These are phyloP conservation scores for Parastagonospora avenae DNA, from an alignment of 2,329 filamentous ascomycete species.

Conservation along the genomic window DNA sequence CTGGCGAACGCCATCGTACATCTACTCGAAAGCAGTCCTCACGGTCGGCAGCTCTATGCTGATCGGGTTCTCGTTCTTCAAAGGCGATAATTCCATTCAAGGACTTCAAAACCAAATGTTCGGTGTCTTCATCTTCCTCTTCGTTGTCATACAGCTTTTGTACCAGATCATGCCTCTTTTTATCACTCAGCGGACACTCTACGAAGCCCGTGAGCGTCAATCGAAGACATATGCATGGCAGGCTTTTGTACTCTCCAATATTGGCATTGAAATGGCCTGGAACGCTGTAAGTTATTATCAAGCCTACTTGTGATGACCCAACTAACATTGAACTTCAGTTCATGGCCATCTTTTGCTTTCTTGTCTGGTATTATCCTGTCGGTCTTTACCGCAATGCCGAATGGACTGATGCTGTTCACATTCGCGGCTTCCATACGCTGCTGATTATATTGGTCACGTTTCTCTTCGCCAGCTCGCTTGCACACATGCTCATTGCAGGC, in stretches of 20 bases:
- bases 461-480: slow-evolving; percentile 69
- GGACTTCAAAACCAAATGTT: slow-evolving; percentile 55
- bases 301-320: slow-evolving; percentile 60
- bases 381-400: slow-evolving; percentile 72
- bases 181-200: slow-evolving; percentile 60
- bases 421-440: slow-evolving; percentile 73
- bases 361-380: slow-evolving; percentile 66
- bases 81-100: slow-evolving; percentile 43
- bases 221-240: slow-evolving; percentile 76
- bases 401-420: slow-evolving; percentile 58
- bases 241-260: slow-evolving; percentile 72
- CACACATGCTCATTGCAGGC: slow-evolving; percentile 73
- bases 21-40: slow-evolving; percentile 43
- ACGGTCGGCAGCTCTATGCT: slow-evolving; percentile 36
- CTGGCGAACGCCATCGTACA: slow-evolving; percentile 53
- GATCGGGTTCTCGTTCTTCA: slow-evolving; percentile 51
- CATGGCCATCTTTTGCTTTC: slow-evolving; percentile 56
- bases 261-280: slow-evolving; percentile 68
- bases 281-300: slow-evolving; percentile 53
- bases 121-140: slow-evolving; percentile 57
- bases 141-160: slow-evolving; percentile 48
- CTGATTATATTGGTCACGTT: slow-evolving; percentile 65
- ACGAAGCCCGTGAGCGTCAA: slow-evolving; percentile 64
- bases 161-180: slow-evolving; percentile 62
- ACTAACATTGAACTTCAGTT: slow-evolving; percentile 46